Evolutionary conservation across 768 basidiomycete species (phyloP).

Genomic region (Termitomyces heimii): DNA sequence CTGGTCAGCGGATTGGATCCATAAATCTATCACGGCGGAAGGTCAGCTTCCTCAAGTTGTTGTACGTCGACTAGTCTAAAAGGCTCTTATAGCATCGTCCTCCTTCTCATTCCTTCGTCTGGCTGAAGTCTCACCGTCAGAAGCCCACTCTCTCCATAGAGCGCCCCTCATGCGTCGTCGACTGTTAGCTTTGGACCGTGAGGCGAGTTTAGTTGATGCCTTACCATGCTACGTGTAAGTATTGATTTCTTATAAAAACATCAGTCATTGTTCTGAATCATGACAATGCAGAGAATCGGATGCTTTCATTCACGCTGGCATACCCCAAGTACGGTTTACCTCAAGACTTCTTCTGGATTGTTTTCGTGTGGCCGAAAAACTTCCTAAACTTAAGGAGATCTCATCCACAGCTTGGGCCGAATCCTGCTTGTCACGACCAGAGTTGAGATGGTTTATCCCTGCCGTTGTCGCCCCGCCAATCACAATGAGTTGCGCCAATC

Average conservation of each 20-base stretch:
- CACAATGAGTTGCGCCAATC: slow-evolving; percentile 61
- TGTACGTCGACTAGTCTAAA: background rate
- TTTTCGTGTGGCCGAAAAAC: slow-evolving; percentile 30
- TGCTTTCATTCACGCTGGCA: slow-evolving; percentile 36
- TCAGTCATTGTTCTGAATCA: slow-evolving; percentile 1
- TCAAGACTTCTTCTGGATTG: slow-evolving; percentile 20
- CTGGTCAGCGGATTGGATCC: slow-evolving; percentile 83
- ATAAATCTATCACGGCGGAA: slow-evolving; percentile 59
- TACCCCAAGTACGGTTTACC: slow-evolving; percentile 30
- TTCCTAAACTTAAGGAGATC: slow-evolving; percentile 59
- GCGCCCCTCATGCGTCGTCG: slow-evolving; percentile 56
- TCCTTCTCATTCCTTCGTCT: slow-evolving; percentile 81
- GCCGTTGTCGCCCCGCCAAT: slow-evolving; percentile 83
- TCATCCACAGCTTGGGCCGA: slow-evolving; percentile 53
- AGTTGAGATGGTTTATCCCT: slow-evolving; percentile 83
- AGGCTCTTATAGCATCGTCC: slow-evolving; percentile 27
- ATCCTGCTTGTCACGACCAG: slow-evolving; percentile 79
- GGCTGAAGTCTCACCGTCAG: slow-evolving; percentile 54
- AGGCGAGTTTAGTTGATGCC: slow-evolving; percentile 31
- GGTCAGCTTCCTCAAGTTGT: slow-evolving; percentile 33
- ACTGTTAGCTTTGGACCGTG: slow-evolving; percentile 41
- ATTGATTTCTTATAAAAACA: background rate
- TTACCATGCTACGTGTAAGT: slow-evolving; percentile 39
- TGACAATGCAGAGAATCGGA: slow-evolving; percentile 39
- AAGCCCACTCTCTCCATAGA: slow-evolving; percentile 55